Base-by-base conservation (phyloP, 257 asterid genomes). In the Gentiana macrophylla region DNA sequence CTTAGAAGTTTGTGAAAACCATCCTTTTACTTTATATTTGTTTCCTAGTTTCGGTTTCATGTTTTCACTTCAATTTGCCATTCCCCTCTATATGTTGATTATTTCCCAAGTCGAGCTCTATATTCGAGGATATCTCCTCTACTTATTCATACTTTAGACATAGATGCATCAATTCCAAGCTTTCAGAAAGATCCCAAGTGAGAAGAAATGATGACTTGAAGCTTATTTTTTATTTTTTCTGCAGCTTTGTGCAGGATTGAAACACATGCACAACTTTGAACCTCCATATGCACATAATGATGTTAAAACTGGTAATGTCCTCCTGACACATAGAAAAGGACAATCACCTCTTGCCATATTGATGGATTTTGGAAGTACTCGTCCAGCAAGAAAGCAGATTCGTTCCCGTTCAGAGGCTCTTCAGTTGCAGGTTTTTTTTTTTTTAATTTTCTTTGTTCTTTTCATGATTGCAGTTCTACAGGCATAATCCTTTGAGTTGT, bases 291-390 rank as follows among this genome's bases (percentile, higher is more conserved):
- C 99, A 1, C 99, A 92, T 73, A 92, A 88, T 68, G 99, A 92
- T 74, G 89, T 88, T 67, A 92, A 88, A 67, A 90, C 99, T 51
- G 99, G 95, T 45, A 92, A 92, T 67, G 80, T 88, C 76, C 97
- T 88, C 54, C 65, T 92, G 71, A 81, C 94, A 57, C 72, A 80
- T 74, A 83, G 85, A 78, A 92, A 82, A 81, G 97, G 91, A 61
- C 80, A 72, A 59, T 32, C 99, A 33, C 97, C 99, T 49, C 66
- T 81, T 70, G 94, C 95, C 64, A 79, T 74, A 65, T 67, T 92
- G 71, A 92, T 88, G 99, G 99, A 92, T 72, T 89, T 92, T 69
- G 97, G 99, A 71, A 92, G 99, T 76, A 80, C 95, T 63, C 94
- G 94, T 72, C 97, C 97, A 69, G 95, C 94, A 52, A 79, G 87